These are phyloP conservation scores for Mycena epipterygia DNA, from an alignment of 768 basidiomycete genomes.

Conservation along the genomic window DNA sequence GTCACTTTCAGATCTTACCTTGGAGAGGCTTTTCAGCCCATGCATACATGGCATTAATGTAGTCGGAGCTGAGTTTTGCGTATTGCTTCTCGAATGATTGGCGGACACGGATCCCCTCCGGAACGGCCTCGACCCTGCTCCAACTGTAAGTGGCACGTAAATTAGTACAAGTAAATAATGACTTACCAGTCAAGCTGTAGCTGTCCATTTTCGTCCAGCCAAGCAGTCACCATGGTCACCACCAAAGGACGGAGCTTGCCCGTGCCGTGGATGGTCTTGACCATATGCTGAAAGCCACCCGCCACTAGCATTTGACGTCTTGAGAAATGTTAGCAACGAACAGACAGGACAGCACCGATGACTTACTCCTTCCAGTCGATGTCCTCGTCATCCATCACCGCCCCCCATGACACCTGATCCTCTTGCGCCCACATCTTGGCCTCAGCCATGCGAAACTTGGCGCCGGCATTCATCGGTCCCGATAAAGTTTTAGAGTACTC, in stretches of 20 bases:
- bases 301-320: no score
- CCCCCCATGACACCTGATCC: no score
- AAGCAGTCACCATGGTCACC: slow-evolving; percentile 6
- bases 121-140: slow-evolving; percentile 22
- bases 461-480: neutral
- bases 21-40: slow-evolving; percentile 24
- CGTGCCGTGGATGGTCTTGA: no score
- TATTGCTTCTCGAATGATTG: neutral
- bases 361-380: no score
- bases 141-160: no score
- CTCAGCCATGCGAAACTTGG: slow-evolving; percentile 22
- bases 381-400: no score
- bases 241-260: slow-evolving; percentile 6
- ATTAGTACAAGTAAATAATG: no score
- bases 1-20: slow-evolving; percentile 3
- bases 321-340: no score
- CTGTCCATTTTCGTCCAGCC: neutral
- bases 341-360: no score
- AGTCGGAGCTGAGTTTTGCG: neutral
- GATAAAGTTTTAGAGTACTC: neutral
- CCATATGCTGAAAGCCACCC: no score
- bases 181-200: slow-evolving; percentile 15
- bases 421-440: neutral
- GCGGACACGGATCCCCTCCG: neutral
- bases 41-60: neutral